A percentile compares a stretch with the other conserved stretches of the same genome.
Conservation (phyloP, 768 basidiomycete species). For the Mycena indigotica region DNA sequence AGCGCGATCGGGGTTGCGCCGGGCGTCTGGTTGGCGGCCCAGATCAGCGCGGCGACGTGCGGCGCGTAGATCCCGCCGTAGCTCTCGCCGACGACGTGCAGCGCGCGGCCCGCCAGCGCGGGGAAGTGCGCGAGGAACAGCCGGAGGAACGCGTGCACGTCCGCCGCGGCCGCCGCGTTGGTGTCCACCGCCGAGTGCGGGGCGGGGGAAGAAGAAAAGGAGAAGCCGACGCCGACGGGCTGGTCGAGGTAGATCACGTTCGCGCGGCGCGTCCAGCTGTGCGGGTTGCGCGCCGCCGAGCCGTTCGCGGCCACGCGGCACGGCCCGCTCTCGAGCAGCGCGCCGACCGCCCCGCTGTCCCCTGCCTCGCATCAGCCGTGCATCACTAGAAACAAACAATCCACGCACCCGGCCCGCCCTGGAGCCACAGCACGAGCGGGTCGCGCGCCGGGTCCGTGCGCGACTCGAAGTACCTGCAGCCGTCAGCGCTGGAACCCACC, state of each 20-base stretch:
- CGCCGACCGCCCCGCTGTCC: slow-evolving; percentile 46
- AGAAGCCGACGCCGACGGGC: slow-evolving; percentile 50
- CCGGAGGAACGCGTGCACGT: slow-evolving; percentile 43
- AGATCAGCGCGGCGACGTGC: slow-evolving; percentile 48
- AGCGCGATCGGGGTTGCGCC: slow-evolving; percentile 36
- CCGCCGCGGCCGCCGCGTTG: slow-evolving; percentile 50
- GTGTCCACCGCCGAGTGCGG: slow-evolving; percentile 43
- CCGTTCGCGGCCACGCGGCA: slow-evolving; percentile 60
- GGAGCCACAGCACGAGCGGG: slow-evolving; percentile 70
- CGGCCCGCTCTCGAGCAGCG: slow-evolving; percentile 74
- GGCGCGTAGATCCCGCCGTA: slow-evolving; percentile 46
- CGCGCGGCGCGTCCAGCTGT: slow-evolving; percentile 49
- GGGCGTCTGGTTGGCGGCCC: slow-evolving; percentile 41
- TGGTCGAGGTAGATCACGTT: slow-evolving; percentile 40
- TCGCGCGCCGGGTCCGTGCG: slow-evolving; percentile 56
- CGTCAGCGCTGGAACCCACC: slow-evolving; percentile 2
- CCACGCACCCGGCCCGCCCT: slow-evolving; percentile 47
- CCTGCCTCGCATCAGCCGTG: slow-evolving; percentile 4
- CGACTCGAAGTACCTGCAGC: slow-evolving; percentile 67
- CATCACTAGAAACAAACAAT: too few relatives aligned
- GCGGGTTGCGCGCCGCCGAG: slow-evolving; percentile 34
- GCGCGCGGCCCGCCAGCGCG: slow-evolving; percentile 33
- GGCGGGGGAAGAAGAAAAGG: slow-evolving; percentile 35
- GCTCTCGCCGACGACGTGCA: slow-evolving; percentile 38
- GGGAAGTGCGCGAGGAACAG: slow-evolving; percentile 39